A percentile compares a stretch with the other conserved stretches of the same genome.
These are phyloP conservation scores for Geopyxis carbonaria DNA, from an alignment of 495 filamentous ascomycete species.

Conservation along the genomic window DNA sequence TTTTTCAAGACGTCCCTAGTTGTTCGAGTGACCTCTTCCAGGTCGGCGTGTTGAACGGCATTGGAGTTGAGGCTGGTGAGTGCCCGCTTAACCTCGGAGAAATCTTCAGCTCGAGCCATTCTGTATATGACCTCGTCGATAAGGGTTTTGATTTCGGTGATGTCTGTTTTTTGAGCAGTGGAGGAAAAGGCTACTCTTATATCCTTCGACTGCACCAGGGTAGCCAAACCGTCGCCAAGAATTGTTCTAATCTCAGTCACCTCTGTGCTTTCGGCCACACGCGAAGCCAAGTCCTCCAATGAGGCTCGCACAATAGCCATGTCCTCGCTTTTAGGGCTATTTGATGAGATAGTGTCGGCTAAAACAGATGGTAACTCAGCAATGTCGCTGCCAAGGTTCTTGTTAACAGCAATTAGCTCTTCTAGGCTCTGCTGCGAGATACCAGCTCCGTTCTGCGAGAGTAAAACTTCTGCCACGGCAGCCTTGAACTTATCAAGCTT, in stretches of 20 bases:
- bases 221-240: not conserved
- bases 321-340: constrained; percentile 14
- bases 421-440: constrained; percentile 29
- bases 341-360: constrained; percentile 19
- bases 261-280: constrained; percentile 1
- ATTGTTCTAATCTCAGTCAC: constrained; percentile 1
- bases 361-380: constrained; percentile 3
- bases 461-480: constrained; percentile 63
- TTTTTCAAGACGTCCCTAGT: too few relatives aligned
- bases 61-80: too few relatives aligned
- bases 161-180: too few relatives aligned
- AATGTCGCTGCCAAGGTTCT: not conserved
- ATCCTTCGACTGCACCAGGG: not conserved
- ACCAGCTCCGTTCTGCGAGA: constrained; percentile 19
- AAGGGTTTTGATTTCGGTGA: too few relatives aligned
- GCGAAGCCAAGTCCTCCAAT: constrained; percentile 7
- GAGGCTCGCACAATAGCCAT: constrained; percentile 8
- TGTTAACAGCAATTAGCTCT: not conserved
- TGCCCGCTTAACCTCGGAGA: too few relatives aligned
- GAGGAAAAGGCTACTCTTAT: too few relatives aligned
- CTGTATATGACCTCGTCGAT: too few relatives aligned
- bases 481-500: constrained; percentile 69
- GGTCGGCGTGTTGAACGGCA: too few relatives aligned
- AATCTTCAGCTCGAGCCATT: too few relatives aligned
- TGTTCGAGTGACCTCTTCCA: too few relatives aligned